Evolutionary conservation across 2,329 filamentous ascomycete species (phyloP).

Genomic region (Colletotrichum orchidophilum): DNA sequence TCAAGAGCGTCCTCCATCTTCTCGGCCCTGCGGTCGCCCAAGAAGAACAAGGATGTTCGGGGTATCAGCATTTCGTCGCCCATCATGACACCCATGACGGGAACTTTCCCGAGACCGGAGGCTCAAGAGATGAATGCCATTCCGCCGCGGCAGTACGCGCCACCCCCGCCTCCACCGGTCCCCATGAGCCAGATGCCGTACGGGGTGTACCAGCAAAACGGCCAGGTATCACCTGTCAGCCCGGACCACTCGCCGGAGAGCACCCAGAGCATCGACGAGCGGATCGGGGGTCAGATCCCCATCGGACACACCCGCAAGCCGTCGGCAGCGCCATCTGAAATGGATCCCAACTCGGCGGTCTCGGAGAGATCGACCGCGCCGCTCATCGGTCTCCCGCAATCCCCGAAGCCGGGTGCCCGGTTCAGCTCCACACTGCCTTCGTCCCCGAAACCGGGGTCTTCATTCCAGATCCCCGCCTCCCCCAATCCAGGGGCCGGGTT

Average conservation of each 20-base stretch:
- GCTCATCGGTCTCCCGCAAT: constrained; percentile 61
- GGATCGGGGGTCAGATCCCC: constrained; percentile 54
- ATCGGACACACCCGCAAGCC: constrained; percentile 47
- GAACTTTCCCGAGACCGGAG: constrained; percentile 64
- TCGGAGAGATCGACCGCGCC: constrained; percentile 61
- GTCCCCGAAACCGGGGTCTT: constrained; percentile 60
- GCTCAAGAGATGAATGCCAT: constrained; percentile 67
- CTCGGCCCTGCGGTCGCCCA: constrained; percentile 69
- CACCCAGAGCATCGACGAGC: constrained; percentile 65
- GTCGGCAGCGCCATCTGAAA: constrained; percentile 47
- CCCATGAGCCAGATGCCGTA: constrained; percentile 57
- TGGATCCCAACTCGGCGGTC: constrained; percentile 60
- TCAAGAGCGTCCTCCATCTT: constrained; percentile 69
- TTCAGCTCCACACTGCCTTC: constrained; percentile 52
- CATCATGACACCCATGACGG: constrained; percentile 71
- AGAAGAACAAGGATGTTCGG: constrained; percentile 60
- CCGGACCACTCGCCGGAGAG: constrained; percentile 58
- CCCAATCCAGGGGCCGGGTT: constrained; percentile 61
- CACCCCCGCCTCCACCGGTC: constrained; percentile 65
- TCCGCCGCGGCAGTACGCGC: constrained; percentile 66
- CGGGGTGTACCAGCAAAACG: constrained; percentile 41
- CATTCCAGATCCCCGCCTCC: constrained; percentile 59
- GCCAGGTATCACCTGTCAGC: constrained; percentile 53
- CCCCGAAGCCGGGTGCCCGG: constrained; percentile 50
- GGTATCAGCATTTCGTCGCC: constrained; percentile 70